These are phyloP conservation scores for Haplographium delicatum DNA, from an alignment of 495 filamentous ascomycete genomes.

Conservation along the genomic window DNA sequence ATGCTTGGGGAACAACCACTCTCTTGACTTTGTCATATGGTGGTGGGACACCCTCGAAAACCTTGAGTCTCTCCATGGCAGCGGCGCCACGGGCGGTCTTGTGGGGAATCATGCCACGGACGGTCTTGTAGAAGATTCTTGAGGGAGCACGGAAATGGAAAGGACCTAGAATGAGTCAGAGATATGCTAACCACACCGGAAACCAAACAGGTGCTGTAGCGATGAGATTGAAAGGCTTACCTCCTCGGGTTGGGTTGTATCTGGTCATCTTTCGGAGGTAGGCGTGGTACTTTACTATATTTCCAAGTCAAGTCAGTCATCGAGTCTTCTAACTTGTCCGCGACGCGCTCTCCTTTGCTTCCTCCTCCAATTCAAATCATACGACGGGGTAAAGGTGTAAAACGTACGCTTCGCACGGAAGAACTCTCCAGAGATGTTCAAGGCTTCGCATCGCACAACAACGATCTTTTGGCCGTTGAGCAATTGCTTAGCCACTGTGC, in stretches of 20 bases:
- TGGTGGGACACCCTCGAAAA: slow-evolving; percentile 98
- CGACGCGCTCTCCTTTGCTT: slow-evolving; percentile 12
- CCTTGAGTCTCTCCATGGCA: slow-evolving; percentile 95
- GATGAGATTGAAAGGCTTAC: slow-evolving; percentile 44
- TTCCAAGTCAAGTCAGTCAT: slow-evolving; percentile 29
- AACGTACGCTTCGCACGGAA: slow-evolving; percentile 99
- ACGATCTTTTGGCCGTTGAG: slow-evolving; percentile 99
- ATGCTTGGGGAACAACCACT: slow-evolving; percentile 96
- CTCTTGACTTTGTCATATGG: slow-evolving; percentile 99
- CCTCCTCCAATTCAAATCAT: slow-evolving; percentile 7
- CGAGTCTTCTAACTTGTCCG: not conserved
- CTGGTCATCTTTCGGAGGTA: slow-evolving; percentile 99
- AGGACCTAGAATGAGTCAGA: slow-evolving; percentile 59
- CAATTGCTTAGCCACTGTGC: slow-evolving; percentile 98
- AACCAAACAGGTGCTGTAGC: slow-evolving; percentile 3
- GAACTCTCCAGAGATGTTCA: slow-evolving; percentile 99
- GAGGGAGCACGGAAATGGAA: slow-evolving; percentile 99
- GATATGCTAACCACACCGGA: not conserved
- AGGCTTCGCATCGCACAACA: slow-evolving; percentile 94
- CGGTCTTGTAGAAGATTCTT: slow-evolving; percentile 99
- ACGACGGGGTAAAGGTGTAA: slow-evolving; percentile 9
- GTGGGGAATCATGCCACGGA: slow-evolving; percentile 99
- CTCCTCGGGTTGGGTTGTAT: slow-evolving; percentile 97
- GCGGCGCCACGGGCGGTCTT: slow-evolving; percentile 97
- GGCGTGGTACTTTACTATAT: slow-evolving; percentile 97